A percentile compares a stretch with the other conserved stretches of the same genome.
These are phyloP conservation scores for Combretum micranthum DNA, from an alignment of 345 rosid genomes.

Conservation along the genomic window DNA sequence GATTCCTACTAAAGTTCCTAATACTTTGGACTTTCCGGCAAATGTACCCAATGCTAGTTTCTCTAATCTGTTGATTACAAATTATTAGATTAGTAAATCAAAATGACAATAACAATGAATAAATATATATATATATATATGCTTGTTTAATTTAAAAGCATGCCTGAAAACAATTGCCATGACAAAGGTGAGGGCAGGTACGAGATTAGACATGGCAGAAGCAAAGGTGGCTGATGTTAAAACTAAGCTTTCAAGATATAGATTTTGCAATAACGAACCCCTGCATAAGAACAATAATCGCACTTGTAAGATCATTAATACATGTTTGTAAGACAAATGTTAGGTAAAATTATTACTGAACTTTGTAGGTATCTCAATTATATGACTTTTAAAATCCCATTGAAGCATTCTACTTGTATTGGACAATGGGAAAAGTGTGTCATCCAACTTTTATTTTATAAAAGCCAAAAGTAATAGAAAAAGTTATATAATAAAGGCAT, in stretches of 20 bases:
- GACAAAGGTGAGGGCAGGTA: constrained; percentile 18
- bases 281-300: not conserved
- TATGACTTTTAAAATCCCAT: too few relatives aligned
- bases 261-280: constrained; percentile 9
- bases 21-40: constrained; percentile 34
- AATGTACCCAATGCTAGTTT: constrained; percentile 15
- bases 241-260: constrained; percentile 6
- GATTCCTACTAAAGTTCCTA: constrained; percentile 35
- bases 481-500: too few relatives aligned
- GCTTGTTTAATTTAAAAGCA: not conserved
- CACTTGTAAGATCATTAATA: not conserved
- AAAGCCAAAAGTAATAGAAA: too few relatives aligned
- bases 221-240: constrained; percentile 22
- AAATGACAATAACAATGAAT: not conserved
- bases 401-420: too few relatives aligned
- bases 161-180: constrained; percentile 17
- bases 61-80: constrained; percentile 28
- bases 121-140: not conserved
- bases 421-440: too few relatives aligned
- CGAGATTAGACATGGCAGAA: constrained; percentile 16
- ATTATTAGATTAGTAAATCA: not conserved
- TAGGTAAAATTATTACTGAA: not conserved
- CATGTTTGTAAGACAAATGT: not conserved
- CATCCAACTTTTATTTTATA: too few relatives aligned
- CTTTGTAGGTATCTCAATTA: too few relatives aligned